A percentile compares a stretch with the other conserved stretches of the same genome.
Evolutionary conservation across 208 protist genomes (phyloP).

Genomic region (Crithidia fasciculata): DNA sequence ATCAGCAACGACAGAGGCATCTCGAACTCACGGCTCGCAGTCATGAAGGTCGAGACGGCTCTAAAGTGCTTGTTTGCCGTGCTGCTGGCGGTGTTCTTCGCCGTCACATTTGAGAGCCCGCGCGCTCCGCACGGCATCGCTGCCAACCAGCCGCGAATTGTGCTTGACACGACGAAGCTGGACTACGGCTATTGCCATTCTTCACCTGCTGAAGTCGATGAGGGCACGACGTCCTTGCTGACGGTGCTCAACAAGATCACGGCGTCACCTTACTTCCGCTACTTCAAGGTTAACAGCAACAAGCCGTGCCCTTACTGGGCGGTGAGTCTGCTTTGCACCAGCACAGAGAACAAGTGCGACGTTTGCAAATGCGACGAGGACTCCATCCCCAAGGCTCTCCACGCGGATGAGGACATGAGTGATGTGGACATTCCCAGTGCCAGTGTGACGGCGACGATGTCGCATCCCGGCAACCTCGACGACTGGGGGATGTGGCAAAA

Average conservation of each 20-base stretch:
- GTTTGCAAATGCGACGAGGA: slow-evolving; percentile 85
- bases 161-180: slow-evolving; percentile 37
- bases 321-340: slow-evolving; percentile 78
- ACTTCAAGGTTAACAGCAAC: slow-evolving; percentile 88
- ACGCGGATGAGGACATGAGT: slow-evolving; percentile 75
- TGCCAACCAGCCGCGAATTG: neutral
- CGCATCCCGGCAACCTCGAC: slow-evolving; percentile 52
- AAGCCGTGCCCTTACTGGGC: slow-evolving; percentile 89
- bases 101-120: slow-evolving; percentile 15
- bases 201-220: slow-evolving; percentile 52
- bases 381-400: slow-evolving; percentile 68
- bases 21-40: too few relatives aligned
- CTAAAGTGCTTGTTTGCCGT: slow-evolving; percentile 13
- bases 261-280: slow-evolving; percentile 81
- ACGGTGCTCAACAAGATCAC: slow-evolving; percentile 78
- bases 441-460: slow-evolving; percentile 29
- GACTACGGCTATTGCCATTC: slow-evolving; percentile 72
- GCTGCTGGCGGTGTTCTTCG: slow-evolving; percentile 25
- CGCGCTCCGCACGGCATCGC: neutral
- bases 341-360: slow-evolving; percentile 74
- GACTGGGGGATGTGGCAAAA: slow-evolving; percentile 56
- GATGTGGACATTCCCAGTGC: slow-evolving; percentile 52
- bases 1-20: too few relatives aligned
- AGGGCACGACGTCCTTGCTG: slow-evolving; percentile 45
- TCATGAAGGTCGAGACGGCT: slow-evolving; percentile 5